Evolutionary conservation across 306 rosid species (phyloP), one percentile per base, ranked within the genome.

Genomic region (Rubus parviflorus): DNA sequence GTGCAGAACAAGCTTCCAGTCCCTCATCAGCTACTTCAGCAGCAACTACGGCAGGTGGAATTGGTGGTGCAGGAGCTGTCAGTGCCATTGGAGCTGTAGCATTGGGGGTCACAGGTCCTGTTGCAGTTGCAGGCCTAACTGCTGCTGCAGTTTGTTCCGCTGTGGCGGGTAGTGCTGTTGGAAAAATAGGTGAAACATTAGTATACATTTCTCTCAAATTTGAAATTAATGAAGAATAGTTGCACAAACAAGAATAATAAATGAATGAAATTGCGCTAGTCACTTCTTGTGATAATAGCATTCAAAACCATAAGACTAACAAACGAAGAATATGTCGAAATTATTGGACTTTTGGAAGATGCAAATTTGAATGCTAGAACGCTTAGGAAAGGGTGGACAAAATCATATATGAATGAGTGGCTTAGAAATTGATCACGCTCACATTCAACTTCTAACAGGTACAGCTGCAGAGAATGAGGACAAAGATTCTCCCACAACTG

Each of bases 111-210:
- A 90, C 98, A 1, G 95, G 98, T 54, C 97, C 95, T 23, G 90
- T 76, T 73, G 98, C 98, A 72, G 82, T 92, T 47, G 97, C 87
- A 6, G 96, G 96, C 22, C 83, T 94, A 75, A 84, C 98, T 63
- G 96, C 97, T 35, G 97, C 93, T 2, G 97, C 96, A 7, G 94
- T 89, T 75, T 94, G 96, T 65, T 92, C 93, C 53, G 94, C 97
- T 19, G 86, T 89, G 76, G 92, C 82, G 9, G 97, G 96, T 67
- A 73, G 9, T 4, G 76, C 76, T 12, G 41, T 73, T 17, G 67
- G 67, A 41, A 73, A 73, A 73, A 40, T 73, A 73, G 76, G 76
- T 73, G 66, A 54, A 53, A 65, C 40, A n/a, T 65, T 62, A 15
- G 1, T 62, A 15, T 7, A 35, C 16, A 62, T 35, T 62, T 8